These are phyloP conservation scores for Yamadazyma laniorum DNA, from an alignment of 805 yeast species.

Conservation along the genomic window DNA sequence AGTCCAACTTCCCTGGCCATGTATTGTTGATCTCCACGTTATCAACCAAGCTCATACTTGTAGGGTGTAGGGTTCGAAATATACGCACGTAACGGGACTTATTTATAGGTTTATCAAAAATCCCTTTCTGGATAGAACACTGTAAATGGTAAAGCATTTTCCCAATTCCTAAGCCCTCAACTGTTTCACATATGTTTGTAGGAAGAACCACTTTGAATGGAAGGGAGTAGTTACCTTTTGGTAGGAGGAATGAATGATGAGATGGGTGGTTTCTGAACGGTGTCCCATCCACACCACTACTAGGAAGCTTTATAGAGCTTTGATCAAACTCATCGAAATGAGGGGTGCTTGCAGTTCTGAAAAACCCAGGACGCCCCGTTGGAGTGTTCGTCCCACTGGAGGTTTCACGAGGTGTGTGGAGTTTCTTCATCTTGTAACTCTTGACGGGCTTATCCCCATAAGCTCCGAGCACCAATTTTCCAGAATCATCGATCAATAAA, in stretches of 20 bases:
- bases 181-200: constrained; percentile 47
- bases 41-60: constrained; percentile 38
- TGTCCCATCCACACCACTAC: constrained; percentile 43
- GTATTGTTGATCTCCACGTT: constrained; percentile 47
- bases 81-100: constrained; percentile 43
- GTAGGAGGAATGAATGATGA: constrained; percentile 40
- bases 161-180: constrained; percentile 48
- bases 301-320: constrained; percentile 24
- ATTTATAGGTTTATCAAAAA: constrained; percentile 37
- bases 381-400: neutral
- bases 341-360: constrained; percentile 34
- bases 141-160: constrained; percentile 43
- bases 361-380: constrained; percentile 13
- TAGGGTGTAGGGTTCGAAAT: constrained; percentile 42
- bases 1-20: constrained; percentile 55
- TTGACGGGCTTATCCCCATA: constrained; percentile 38
- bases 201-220: constrained; percentile 49
- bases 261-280: constrained; percentile 35
- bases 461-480: constrained; percentile 37
- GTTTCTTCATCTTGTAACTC: constrained; percentile 22
- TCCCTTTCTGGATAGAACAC: constrained; percentile 41
- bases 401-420: constrained; percentile 14
- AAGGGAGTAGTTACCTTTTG: constrained; percentile 51
- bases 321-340: constrained; percentile 4
- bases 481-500: constrained; percentile 39